Evolutionary conservation across 768 basidiomycete genomes (phyloP), one percentile per base, ranked within the genome.

Genomic region (Gyrodon lividus): DNA sequence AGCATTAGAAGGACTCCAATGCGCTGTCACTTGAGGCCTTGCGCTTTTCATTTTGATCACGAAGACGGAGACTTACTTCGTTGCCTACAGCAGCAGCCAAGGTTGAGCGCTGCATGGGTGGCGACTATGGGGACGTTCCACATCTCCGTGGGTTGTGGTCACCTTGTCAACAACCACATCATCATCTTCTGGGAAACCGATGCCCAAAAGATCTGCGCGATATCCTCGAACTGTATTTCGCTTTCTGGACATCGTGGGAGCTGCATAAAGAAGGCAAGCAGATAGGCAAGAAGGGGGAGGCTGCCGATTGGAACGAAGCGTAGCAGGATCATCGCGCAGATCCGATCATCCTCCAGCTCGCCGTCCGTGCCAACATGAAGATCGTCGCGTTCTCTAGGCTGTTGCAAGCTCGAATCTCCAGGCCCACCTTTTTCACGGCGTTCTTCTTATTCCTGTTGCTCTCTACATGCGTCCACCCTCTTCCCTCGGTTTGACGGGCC

Each of bases 161-260:
- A 70, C 31, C 67, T 52, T 12, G 55, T 52, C 55, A 68, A 57
- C 19, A 70, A n/a, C 71, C 72, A 72, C 43, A 63, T 57, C 63
- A 71, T 63, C 59, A 66, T 67, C 35, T 57, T 55, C 50, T 67
- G 62, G 16, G 59, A 65, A 80, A 57, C 13, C 69, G 59, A 2
- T 64, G 63, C 8, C 75, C 78, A 6, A 47, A 81, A 81, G 45
- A 80, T 74, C 39, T 72, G 65, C 6, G 74, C 74, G 45, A 80
- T 70, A 38, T 74, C 72, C 46, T 76, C 72, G 33, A 74, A 63
- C 5, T 72, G 64, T n/a, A 82, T 58, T 1, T 74, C 72, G 52
- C 81, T 81, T 39, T 77, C 77, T 1, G 78, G 74, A 47, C 72
- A 77, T 6, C 78, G 66, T 3, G 76, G 79, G 0, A 80, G 61